Base-by-base conservation (phyloP, 495 filamentous ascomycete genomes). In the Aspergillus asperescens region DNA sequence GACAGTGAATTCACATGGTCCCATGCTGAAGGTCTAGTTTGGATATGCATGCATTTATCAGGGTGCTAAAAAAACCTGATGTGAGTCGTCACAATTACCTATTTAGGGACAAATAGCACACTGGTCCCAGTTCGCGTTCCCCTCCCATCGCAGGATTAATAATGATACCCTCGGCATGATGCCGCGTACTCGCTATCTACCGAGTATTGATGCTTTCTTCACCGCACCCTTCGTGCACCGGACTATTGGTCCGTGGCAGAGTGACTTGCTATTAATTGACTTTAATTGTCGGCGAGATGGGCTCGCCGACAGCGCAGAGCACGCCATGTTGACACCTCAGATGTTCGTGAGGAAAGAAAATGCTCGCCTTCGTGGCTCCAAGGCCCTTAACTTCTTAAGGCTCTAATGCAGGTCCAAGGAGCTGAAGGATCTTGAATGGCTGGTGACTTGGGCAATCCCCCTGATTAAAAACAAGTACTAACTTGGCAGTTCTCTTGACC, bases 71-170 rank as follows among this genome's bases (percentile, higher is more conserved):
- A n/a, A n/a, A n/a, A n/a, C 4, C 4, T 32, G 42, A 24, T 52
- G 48, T 61, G 47, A 57, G 58, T 55, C 42, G 54, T 57, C 54
- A 61, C 7, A 47, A 52, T 39, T 35, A 20, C 15, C n/a, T 35
- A 22, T 48, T 48, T 46, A 2, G 22, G 23, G 22, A 46, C 24
- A 13, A 42, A 44, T 48, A 54, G 44, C 43, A 42, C 48, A 50
- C 44, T 50, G 25, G 46, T 55, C 44, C 41, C 37, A 61, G 44
- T 54, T 52, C 29, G 40, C 42, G 23, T 35, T 12, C 28, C 18
- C 31, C 48, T 13, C 39, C 29, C n/a, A n/a, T 39, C 27, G 39
- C 20, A 40, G 5, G 18, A 20, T n/a, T 32, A n/a, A n/a, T 19
- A 50, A 49, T 43, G 18, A 49, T 55, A 35, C 13, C 16, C 18